Conservation (phyloP, 2,329 filamentous ascomycete genomes). For the Talaromyces piceae region DNA sequence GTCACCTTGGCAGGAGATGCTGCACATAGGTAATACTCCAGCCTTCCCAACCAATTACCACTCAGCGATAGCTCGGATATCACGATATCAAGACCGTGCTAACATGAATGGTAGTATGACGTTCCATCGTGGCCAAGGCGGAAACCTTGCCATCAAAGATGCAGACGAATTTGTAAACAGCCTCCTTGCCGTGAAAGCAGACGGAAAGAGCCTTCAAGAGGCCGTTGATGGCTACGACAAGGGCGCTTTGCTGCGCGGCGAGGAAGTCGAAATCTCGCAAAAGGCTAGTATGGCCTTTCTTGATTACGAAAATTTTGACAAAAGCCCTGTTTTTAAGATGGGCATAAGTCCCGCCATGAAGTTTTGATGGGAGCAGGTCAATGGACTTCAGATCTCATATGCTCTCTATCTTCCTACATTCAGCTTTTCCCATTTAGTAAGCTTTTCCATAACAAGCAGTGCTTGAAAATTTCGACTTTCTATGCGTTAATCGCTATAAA, state of each 20-base stretch:
- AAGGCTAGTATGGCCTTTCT: conserved; percentile 5
- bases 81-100: neutral
- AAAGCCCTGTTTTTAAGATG: conserved; percentile 2
- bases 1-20: conserved; percentile 7
- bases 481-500: too few species aligned
- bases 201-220: neutral
- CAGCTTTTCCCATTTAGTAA: too few species aligned
- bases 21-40: conserved; percentile 6
- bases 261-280: conserved; percentile 8
- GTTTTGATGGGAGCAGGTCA: neutral
- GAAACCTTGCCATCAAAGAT: conserved; percentile 7
- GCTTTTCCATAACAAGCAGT: too few species aligned
- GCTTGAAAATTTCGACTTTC: too few species aligned
- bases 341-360: conserved; percentile 3
- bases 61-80: too few species aligned
- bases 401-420: too few species aligned
- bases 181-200: neutral
- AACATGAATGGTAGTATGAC: conserved; percentile 1
- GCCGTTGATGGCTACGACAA: conserved; percentile 6
- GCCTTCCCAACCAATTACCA: too few species aligned
- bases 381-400: too few species aligned
- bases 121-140: conserved; percentile 8
- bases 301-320: conserved; percentile 5
- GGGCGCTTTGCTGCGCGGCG: conserved; percentile 2
- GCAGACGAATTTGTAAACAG: conserved; percentile 6